Evolutionary conservation across 2,329 filamentous ascomycete genomes (phyloP).

Genomic region (Akanthomyces lecanii): DNA sequence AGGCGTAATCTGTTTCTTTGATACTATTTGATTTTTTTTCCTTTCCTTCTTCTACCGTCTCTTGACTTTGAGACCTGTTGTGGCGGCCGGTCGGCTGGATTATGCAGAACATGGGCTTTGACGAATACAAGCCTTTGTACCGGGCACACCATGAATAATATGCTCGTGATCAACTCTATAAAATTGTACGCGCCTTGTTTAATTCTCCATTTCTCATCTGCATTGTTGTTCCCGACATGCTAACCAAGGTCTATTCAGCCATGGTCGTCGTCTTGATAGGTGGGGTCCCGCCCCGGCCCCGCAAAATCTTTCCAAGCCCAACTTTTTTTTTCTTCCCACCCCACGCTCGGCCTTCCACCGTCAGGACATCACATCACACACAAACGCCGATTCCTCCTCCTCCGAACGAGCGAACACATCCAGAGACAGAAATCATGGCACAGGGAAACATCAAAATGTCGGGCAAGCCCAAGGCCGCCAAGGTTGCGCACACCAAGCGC

Average conservation of each 20-base stretch:
- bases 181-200: background rate
- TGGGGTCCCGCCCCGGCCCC: background rate
- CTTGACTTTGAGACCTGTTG: background rate
- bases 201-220: background rate
- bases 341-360: background rate
- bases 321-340: conserved; percentile 2
- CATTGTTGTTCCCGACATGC: too few relatives aligned
- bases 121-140: background rate
- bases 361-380: background rate
- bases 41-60: background rate
- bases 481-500: conserved; percentile 39
- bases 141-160: background rate
- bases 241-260: too few relatives aligned
- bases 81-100: background rate
- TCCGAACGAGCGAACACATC: background rate
- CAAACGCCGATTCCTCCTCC: background rate
- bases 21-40: background rate
- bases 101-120: background rate
- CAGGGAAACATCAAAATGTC: conserved; percentile 52
- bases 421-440: conserved; percentile 38
- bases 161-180: background rate
- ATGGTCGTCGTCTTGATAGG: background rate
- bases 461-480: conserved; percentile 36
- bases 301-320: background rate
- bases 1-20: background rate